Evolutionary conservation across 257 asterid genomes (phyloP), one percentile per base, ranked within the genome.

Genomic region (Solanum dulcamara): DNA sequence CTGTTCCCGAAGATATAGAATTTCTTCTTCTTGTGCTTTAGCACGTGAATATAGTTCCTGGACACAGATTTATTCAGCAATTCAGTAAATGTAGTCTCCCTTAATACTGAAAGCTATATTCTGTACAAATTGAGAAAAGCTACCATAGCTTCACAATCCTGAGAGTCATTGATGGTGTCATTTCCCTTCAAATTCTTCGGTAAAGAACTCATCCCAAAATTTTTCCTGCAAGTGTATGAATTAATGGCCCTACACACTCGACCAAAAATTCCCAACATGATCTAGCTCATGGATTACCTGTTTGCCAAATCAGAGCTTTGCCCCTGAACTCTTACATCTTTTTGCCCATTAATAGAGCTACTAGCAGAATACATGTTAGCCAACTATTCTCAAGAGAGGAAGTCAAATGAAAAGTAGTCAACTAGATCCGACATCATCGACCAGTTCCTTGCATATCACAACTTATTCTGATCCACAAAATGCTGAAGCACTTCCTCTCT

Each of bases 121-220:
- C 85, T 71, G 84, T 85, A 80, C 28, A 88, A 89, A 88, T 86
- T 68, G 28, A 50, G 42, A 68, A 70, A 53, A 62, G 64, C 85
- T 92, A 95, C 97, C 98, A 90, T 88, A 28, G 92, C 88, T 88
- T 92, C 98, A 90, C 90, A 93, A 83, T 93, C 98, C 86, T 90
- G 88, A 71, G 89, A 84, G 84, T 85, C 85, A 86, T 80, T 80
- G 40, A 75, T 55, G 59, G 83, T 89, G 67, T 92, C 94, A 86
- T 87, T 90, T 84, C 90, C 97, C 85, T 90, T 92, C 84, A 86
- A 88, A 86, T 85, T 88, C 84, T 89, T 90, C 26, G 91, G 87
- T 67, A 80, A 83, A 24, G 92, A 90, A 86, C 89, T 88, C 87
- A 90, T 85, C 89, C 89, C 94, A 86, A 90, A 66, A 87, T 86